Conservation (phyloP, 2,329 filamentous ascomycete genomes). For the Cytospora paraplurivora region DNA sequence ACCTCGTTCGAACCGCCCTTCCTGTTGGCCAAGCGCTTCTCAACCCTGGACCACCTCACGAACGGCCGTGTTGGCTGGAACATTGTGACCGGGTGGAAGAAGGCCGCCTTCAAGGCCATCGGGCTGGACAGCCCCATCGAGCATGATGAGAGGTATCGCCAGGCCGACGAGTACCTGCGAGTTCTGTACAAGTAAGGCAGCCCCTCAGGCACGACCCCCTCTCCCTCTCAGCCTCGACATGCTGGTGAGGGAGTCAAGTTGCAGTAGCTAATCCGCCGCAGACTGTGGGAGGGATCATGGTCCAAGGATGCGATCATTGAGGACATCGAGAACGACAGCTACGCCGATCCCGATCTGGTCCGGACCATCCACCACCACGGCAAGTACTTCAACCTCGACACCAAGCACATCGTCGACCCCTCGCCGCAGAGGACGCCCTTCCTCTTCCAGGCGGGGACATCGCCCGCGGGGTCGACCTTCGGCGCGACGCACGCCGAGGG, state of each 20-base stretch:
- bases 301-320: slow-evolving; percentile 48
- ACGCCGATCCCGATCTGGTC: slow-evolving; percentile 53
- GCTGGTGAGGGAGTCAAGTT: no score
- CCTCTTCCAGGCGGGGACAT: slow-evolving; percentile 57
- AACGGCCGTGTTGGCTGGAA: slow-evolving; percentile 66
- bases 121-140: slow-evolving; percentile 55
- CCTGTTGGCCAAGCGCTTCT: slow-evolving; percentile 62
- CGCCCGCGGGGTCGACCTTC: slow-evolving; percentile 53
- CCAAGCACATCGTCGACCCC: slow-evolving; percentile 47
- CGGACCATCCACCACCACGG: slow-evolving; percentile 56
- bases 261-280: slow-evolving; percentile 25
- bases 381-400: slow-evolving; percentile 46
- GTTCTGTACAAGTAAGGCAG: slow-evolving; percentile 53
- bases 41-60: slow-evolving; percentile 64
- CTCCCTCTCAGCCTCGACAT: no score
- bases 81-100: slow-evolving; percentile 66
- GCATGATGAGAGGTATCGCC: slow-evolving; percentile 54
- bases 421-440: slow-evolving; percentile 54
- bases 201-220: no score
- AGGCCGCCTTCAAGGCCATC: slow-evolving; percentile 60
- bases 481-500: slow-evolving; percentile 56
- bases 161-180: slow-evolving; percentile 56
- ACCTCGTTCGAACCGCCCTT: slow-evolving; percentile 66
- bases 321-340: slow-evolving; percentile 50
- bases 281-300: slow-evolving; percentile 50